Base-by-base conservation (phyloP, 306 rosid species). In the Citrullus mucosospermus region DNA sequence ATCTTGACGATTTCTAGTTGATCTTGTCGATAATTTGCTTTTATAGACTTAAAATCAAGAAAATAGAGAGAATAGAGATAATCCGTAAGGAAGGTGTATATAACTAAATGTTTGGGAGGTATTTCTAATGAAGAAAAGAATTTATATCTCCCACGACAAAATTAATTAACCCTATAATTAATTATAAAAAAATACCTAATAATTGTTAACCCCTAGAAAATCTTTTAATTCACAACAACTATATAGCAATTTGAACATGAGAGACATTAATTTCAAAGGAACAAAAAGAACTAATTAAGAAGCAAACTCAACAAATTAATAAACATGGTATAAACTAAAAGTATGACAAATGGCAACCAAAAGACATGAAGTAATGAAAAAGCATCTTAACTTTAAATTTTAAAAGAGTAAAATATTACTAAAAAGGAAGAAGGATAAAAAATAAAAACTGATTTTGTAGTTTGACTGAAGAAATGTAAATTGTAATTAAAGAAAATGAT, bases 401-500 rank as follows among this genome's bases (percentile, higher is more conserved):
- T 66, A 17, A 22, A 22, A 36, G 22, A 63, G 46, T 34, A 16
- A 34, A 65, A 16, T 34, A 65, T 17, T 4, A 39, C 0, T 39
- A 10, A 41, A 68, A 65, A 5, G 6, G 15, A 67, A 17, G n/a
- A 18, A 11, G 8, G 17, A 53, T 53, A 1, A 53, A 25, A 50
- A 55, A 15, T 6, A 2, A 53, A 53, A 53, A 53, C 8, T 67
- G 51, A 39, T 67, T 2, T 39, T 67, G 30, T 39, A 67, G 73
- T 67, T 67, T 67, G 73, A 67, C 51, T 67, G 71, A 63, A 34
- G 0, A 7, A 34, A 34, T 17, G 74, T 68, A 68, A 41, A 41
- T 68, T 73, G 78, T 73, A 30, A 51, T 28, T 73, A 73, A 73
- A 54, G 44, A 73, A 73, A 46, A 8, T 51, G 34, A 68, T 67